Conservation (phyloP, 2,329 filamentous ascomycete genomes). For the Fusarium xyrophilum region DNA sequence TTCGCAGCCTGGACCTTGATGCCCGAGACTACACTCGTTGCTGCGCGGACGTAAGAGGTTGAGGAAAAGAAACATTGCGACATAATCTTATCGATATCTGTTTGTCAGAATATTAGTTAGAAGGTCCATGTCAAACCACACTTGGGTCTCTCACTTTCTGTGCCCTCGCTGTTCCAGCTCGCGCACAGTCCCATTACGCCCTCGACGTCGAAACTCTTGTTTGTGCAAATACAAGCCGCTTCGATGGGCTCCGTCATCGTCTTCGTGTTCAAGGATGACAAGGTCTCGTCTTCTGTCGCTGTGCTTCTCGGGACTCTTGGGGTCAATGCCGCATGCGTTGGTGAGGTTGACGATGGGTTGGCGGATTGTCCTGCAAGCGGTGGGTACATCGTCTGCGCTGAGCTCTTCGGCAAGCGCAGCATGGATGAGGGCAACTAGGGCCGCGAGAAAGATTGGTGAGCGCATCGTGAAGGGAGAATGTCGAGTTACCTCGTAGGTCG, state of each 20-base stretch:
- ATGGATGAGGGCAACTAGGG: fast-evolving
- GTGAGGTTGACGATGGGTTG: constrained; percentile 6
- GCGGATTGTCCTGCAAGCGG: constrained; percentile 1
- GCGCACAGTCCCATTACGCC: neutral
- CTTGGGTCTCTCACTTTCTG: neutral
- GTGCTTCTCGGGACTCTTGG: neutral
- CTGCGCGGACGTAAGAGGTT: neutral
- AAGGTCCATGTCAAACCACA: fast-evolving
- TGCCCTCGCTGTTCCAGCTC: neutral
- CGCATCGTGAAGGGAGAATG: too few species aligned
- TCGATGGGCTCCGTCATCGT: neutral
- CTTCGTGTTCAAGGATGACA: neutral
- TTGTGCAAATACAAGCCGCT: neutral
- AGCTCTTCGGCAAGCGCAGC: neutral
- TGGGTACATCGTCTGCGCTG: neutral
- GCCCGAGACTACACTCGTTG: neutral
- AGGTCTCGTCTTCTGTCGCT: neutral
- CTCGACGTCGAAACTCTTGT: neutral
- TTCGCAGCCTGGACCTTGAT: neutral
- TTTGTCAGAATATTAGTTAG: fast-evolving
- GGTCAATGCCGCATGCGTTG: constrained; percentile 5
- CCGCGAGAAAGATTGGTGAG: neutral
- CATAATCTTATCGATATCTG: neutral
- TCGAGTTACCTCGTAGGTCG: too few species aligned
- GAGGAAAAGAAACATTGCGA: neutral